Conservation (phyloP, 805 yeast species). For the Saccharomycodes ludwigii region DNA sequence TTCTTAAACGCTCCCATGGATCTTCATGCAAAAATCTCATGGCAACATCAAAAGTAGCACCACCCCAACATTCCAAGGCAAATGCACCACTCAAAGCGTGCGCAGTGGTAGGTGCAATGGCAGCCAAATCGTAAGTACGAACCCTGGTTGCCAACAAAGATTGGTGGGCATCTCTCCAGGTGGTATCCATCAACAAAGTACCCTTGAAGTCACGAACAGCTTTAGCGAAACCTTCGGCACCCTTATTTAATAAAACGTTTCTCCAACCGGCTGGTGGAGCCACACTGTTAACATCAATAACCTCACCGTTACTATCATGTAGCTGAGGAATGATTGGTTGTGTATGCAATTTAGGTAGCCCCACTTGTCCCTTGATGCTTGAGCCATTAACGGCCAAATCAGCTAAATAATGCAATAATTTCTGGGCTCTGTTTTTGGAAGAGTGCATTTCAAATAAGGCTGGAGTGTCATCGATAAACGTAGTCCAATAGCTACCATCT, state of each 20-base stretch:
- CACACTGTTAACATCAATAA: constrained; percentile 41
- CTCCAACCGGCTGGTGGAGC: constrained; percentile 82
- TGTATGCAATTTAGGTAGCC: constrained; percentile 68
- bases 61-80: constrained; percentile 99
- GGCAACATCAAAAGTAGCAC: constrained; percentile 97
- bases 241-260: constrained; percentile 68
- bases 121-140: constrained; percentile 80
- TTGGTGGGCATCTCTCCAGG: constrained; percentile 99
- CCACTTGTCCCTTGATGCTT: constrained; percentile 90
- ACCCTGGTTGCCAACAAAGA: constrained; percentile 94
- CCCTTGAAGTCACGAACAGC: constrained; percentile 78
- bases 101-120: constrained; percentile 90
- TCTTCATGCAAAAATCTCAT: constrained; percentile 98
- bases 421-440: constrained; percentile 95
- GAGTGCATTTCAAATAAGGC: constrained; percentile 85
- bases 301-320: constrained; percentile 47
- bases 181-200: constrained; percentile 90
- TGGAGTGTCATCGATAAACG: constrained; percentile 97
- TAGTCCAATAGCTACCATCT: constrained; percentile 89
- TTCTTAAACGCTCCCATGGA: constrained; percentile 94
- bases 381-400: constrained; percentile 95
- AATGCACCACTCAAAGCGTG: constrained; percentile 83
- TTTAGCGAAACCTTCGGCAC: constrained; percentile 84
- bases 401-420: constrained; percentile 79
- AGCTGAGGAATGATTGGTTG: constrained; percentile 69